These are phyloP conservation scores for Bruguiera sexangula DNA, from an alignment of 345 rosid species.

Conservation along the genomic window DNA sequence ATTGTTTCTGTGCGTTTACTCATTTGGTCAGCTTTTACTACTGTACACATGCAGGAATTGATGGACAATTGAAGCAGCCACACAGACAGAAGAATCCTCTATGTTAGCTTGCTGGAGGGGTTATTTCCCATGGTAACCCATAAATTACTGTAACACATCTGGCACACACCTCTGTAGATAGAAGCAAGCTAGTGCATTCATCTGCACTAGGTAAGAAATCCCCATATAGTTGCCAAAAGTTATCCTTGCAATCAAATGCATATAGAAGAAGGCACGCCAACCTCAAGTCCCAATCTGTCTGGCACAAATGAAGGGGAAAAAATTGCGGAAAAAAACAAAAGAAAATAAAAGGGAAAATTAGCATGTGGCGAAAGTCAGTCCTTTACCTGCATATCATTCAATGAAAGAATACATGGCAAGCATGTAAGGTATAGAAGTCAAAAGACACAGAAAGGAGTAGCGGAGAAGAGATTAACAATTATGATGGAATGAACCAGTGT, in stretches of 20 bases:
- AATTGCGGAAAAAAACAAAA: not conserved
- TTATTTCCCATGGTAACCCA: not conserved
- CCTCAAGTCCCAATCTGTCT: slow-evolving; percentile 96
- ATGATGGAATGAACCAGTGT: not conserved
- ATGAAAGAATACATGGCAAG: not conserved
- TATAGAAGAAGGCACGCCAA: slow-evolving; percentile 83
- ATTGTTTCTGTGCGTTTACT: not conserved
- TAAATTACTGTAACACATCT: not conserved
- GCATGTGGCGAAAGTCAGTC: not conserved
- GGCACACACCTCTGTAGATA: slow-evolving; percentile 75
- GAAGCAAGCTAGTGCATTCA: slow-evolving; percentile 88
- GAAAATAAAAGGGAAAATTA: slow-evolving; percentile 7
- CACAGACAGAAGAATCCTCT: not conserved
- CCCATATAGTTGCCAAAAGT: slow-evolving; percentile 87
- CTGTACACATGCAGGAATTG: not conserved
- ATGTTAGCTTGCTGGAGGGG: not conserved
- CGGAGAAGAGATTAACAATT: not conserved
- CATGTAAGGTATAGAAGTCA: no score
- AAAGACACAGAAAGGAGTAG: not conserved
- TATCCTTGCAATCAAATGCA: slow-evolving; percentile 69
- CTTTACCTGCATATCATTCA: not conserved
- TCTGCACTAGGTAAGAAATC: slow-evolving; percentile 84
- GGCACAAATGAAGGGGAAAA: slow-evolving; percentile 22
- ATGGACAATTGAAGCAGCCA: not conserved
- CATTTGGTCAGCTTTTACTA: not conserved